Evolutionary conservation across 192 early-diverging fungal genomes (phyloP).

Genomic region (Lunasporangiospora selenospora): DNA sequence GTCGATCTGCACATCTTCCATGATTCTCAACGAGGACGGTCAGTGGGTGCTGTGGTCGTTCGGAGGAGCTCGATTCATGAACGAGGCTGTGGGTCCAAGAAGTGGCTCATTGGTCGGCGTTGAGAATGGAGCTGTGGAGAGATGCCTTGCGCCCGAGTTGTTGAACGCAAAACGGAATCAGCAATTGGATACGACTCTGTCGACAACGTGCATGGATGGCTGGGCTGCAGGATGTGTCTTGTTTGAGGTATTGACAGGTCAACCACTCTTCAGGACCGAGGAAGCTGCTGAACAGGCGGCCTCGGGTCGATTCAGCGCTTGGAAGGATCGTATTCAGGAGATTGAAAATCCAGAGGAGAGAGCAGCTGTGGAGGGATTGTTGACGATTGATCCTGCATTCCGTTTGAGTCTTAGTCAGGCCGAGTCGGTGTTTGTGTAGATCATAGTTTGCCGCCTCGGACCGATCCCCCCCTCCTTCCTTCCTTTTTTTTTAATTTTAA

Average conservation of each 20-base stretch:
- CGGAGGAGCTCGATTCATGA: constrained; percentile 43
- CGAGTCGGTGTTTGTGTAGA: constrained; percentile 27
- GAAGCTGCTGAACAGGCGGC: constrained; percentile 44
- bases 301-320: constrained; percentile 38
- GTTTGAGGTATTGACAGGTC: constrained; percentile 42
- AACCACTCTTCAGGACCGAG: constrained; percentile 42
- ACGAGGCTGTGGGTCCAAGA: constrained; percentile 41
- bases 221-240: constrained; percentile 48
- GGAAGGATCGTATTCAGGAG: constrained; percentile 41
- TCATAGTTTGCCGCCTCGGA: no score
- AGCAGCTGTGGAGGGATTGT: constrained; percentile 30
- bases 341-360: constrained; percentile 28
- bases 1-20: constrained; percentile 43
- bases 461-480: no score
- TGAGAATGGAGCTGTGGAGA: constrained; percentile 35
- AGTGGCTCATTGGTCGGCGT: constrained; percentile 34
- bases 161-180: constrained; percentile 19
- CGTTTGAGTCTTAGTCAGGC: constrained; percentile 35
- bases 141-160: constrained; percentile 36
- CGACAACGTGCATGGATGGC: constrained; percentile 37
- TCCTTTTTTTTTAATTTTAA: no score
- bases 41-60: constrained; percentile 49
- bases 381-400: constrained; percentile 34
- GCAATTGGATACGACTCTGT: constrained; percentile 30
- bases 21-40: constrained; percentile 42